A percentile compares a stretch with the other conserved stretches of the same genome.
phyloP scores from a whole-genome alignment of 2,329 filamentous ascomycete species.

The Lasiodiplodia sp. region DNA sequence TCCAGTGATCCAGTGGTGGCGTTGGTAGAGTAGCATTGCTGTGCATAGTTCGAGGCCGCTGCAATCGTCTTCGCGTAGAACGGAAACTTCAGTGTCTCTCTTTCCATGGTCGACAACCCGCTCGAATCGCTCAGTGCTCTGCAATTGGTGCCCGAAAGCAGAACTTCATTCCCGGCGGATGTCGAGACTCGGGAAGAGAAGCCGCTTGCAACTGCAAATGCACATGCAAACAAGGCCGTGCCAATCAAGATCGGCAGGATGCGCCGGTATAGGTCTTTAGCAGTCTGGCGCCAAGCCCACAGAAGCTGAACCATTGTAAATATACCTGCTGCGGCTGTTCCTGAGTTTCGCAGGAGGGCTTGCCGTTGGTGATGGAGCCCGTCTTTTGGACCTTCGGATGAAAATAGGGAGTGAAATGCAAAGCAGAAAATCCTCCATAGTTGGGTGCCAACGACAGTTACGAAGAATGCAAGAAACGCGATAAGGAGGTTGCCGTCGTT shows the following conservation, averaged over 20 bases:
- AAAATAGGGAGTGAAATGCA: constrained; percentile 36
- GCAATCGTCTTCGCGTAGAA: constrained; percentile 23
- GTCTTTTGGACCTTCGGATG: constrained; percentile 35
- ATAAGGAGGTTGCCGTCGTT: constrained; percentile 35
- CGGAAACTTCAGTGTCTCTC: not conserved
- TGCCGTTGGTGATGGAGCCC: constrained; percentile 44
- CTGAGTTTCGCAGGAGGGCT: constrained; percentile 43
- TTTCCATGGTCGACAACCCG: not conserved
- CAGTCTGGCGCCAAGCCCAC: constrained; percentile 33
- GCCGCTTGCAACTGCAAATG: constrained; percentile 40
- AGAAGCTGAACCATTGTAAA: constrained; percentile 17
- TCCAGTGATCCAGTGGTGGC: not conserved
- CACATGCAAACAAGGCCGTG: constrained; percentile 34
- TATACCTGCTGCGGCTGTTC: constrained; percentile 33
- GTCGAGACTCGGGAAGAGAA: constrained; percentile 45
- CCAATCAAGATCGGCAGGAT: constrained; percentile 36
- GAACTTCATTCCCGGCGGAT: constrained; percentile 40
- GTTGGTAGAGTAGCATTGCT: constrained; percentile 26
- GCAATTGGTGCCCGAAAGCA: constrained; percentile 41
- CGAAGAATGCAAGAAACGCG: constrained; percentile 36
- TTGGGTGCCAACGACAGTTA: constrained; percentile 34
- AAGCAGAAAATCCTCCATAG: constrained; percentile 43
- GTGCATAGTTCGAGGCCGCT: not conserved
- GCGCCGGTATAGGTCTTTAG: not conserved
- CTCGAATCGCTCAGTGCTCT: constrained; percentile 4